A percentile compares a stretch with the other conserved stretches of the same genome.
Evolutionary conservation across 2,329 filamentous ascomycete species (phyloP).

Genomic region (Aspergillus neotritici): DNA sequence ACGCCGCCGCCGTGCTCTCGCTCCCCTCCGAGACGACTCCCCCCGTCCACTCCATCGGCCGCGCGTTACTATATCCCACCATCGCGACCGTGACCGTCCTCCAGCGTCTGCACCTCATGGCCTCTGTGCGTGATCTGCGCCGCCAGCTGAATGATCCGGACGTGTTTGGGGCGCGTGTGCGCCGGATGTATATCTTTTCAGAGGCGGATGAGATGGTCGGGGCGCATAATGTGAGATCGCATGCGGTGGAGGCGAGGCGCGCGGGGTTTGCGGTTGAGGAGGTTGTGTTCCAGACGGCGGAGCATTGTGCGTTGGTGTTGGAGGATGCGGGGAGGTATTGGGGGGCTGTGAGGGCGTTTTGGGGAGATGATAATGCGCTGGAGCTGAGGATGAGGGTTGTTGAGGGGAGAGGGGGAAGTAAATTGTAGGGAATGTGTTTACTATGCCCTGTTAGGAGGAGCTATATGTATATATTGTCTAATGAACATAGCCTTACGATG

Average conservation of each 20-base stretch:
- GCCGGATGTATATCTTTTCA: constrained; percentile 10
- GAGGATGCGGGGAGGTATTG: constrained; percentile 12
- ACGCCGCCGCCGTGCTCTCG: constrained; percentile 10
- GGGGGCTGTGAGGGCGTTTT: constrained; percentile 3
- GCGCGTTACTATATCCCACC: constrained; percentile 6
- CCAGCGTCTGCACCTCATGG: constrained; percentile 7
- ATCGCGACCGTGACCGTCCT: constrained; percentile 6
- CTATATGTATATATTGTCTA: too few relatives aligned
- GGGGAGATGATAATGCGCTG: not conserved
- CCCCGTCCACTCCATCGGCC: not conserved
- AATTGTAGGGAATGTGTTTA: too few relatives aligned
- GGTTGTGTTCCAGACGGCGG: constrained; percentile 4
- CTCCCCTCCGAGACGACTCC: constrained; percentile 1
- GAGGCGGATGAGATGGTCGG: constrained; percentile 8
- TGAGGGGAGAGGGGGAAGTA: too few relatives aligned
- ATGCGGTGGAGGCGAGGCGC: constrained; percentile 7
- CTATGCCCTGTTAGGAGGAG: too few relatives aligned
- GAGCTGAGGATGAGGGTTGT: too few relatives aligned
- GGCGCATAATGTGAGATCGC: constrained; percentile 6
- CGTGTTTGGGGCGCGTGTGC: constrained; percentile 2
- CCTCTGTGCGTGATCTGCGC: constrained; percentile 5
- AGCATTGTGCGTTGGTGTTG: constrained; percentile 12
- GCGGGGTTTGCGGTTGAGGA: constrained; percentile 3
- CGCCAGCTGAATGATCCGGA: constrained; percentile 6
- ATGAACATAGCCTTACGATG: too few relatives aligned